A percentile compares a stretch with the other conserved stretches of the same genome.
Evolutionary conservation across 2,329 filamentous ascomycete genomes (phyloP).

Genomic region (Botrytis fragariae): DNA sequence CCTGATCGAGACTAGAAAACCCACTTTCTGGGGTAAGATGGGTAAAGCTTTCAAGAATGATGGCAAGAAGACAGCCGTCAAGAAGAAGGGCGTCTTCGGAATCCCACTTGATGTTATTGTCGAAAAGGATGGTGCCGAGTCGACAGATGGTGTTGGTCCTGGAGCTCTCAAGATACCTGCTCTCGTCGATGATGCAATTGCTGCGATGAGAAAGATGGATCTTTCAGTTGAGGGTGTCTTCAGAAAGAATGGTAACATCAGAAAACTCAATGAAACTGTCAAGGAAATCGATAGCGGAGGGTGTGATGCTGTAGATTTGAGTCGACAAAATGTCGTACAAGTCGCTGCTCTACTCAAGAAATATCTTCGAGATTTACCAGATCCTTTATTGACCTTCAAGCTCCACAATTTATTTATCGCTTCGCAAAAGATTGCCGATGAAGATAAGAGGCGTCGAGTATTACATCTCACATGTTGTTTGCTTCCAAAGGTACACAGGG

Average conservation of each 20-base stretch:
- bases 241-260: conserved; percentile 98
- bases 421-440: conserved; percentile 82
- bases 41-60: conserved; percentile 94
- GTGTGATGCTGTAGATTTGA: conserved; percentile 80
- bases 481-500: conserved; percentile 85
- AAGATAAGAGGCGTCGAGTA: conserved; percentile 77
- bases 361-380: conserved; percentile 89
- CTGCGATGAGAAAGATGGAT: conserved; percentile 97
- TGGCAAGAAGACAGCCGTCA: conserved; percentile 64
- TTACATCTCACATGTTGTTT: conserved; percentile 90
- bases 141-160: conserved; percentile 93
- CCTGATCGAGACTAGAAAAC: conserved; percentile 88
- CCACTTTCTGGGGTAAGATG: conserved; percentile 97
- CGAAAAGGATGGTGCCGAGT: conserved; percentile 92
- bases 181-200: conserved; percentile 91
- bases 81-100: conserved; percentile 93
- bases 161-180: conserved; percentile 86
- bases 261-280: conserved; percentile 81
- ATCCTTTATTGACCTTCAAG: conserved; percentile 93
- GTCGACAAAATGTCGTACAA: conserved; percentile 86
- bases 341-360: conserved; percentile 92
- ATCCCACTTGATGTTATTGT: conserved; percentile 85
- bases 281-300: conserved; percentile 84
- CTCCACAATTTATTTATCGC: conserved; percentile 87
- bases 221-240: conserved; percentile 98